phyloP scores from a whole-genome alignment of 2,329 filamentous ascomycete species.

The Botrytis galanthina region DNA sequence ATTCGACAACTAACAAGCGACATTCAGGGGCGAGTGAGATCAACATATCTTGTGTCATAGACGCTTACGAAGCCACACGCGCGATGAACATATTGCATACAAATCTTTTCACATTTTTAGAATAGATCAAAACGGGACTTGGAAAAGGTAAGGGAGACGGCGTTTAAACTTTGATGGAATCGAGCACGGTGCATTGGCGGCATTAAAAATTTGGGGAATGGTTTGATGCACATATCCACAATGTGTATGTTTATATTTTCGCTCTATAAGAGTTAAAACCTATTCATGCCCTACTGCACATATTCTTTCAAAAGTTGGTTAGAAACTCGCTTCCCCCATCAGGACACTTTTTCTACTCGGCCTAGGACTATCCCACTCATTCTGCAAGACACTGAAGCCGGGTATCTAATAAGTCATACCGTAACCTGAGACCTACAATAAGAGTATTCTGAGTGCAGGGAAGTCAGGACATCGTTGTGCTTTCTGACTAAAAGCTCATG shows the following conservation, averaged over 20 bases:
- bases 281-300: not conserved
- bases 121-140: conserved; percentile 42
- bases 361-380: not conserved
- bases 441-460: not conserved
- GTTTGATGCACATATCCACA: conserved; percentile 11
- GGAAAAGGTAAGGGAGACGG: conserved; percentile 10
- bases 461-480: not conserved
- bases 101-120: conserved; percentile 92
- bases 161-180: conserved; percentile 11
- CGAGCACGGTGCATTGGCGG: conserved; percentile 11
- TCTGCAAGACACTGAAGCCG: not conserved
- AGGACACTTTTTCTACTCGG: not conserved
- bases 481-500: not conserved
- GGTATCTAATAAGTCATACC: not conserved
- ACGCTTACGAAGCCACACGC: conserved; percentile 83
- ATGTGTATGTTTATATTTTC: conserved; percentile 14
- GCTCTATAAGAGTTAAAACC: not conserved
- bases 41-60: conserved; percentile 97
- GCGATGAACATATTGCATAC: conserved; percentile 97
- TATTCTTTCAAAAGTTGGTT: not conserved
- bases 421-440: not conserved
- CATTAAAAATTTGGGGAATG: conserved; percentile 7
- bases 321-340: not conserved
- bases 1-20: conserved; percentile 13
- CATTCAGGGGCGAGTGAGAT: conserved; percentile 87